Base-by-base conservation (phyloP, 768 basidiomycete species). In the Collybia sp. region DNA sequence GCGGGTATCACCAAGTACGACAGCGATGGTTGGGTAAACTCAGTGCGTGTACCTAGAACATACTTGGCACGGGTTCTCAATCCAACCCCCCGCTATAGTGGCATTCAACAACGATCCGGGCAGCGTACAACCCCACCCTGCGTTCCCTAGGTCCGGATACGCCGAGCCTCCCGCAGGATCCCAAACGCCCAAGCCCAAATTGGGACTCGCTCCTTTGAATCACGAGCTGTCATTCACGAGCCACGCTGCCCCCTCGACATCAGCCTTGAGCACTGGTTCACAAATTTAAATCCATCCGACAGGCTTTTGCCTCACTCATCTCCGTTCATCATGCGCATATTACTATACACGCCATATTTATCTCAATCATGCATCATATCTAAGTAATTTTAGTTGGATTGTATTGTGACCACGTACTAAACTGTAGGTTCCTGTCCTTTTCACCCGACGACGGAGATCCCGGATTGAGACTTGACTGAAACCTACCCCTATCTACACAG, bases 21-120 rank as follows among this genome's bases (percentile, higher is more conserved):
- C 69, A 70, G 43, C 58, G 69, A n/a, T 71, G 70, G 68, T 53
- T 70, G 44, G 58, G 69, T 38, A 71, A 69, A 46, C 45, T 69
- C 1, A 68, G 70, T 64, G 38, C 36, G 63, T 33, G 35, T 33
- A 12, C 13, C 17, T 12, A n/a, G n/a, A n/a, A n/a, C n/a, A n/a
- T n/a, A n/a, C n/a, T n/a, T n/a, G n/a, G n/a, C n/a, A n/a, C n/a
- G n/a, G n/a, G n/a, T n/a, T n/a, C n/a, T n/a, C n/a, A n/a, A n/a
- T n/a, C n/a, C n/a, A n/a, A n/a, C n/a, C 13, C 18, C 18, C n/a
- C 18, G 16, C 13, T 36, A 42, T 34, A 65, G 64, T 62, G 2
- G 62, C 66, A n/a, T 65, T 64, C n/a, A 68, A 64, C 41, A 64
- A 57, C 42, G 68, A 66, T 40, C 64, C 59, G 25, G 65, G 65